Conservation (phyloP, 192 early-diverging fungal species). For the Anaeromyces robustus region DNA sequence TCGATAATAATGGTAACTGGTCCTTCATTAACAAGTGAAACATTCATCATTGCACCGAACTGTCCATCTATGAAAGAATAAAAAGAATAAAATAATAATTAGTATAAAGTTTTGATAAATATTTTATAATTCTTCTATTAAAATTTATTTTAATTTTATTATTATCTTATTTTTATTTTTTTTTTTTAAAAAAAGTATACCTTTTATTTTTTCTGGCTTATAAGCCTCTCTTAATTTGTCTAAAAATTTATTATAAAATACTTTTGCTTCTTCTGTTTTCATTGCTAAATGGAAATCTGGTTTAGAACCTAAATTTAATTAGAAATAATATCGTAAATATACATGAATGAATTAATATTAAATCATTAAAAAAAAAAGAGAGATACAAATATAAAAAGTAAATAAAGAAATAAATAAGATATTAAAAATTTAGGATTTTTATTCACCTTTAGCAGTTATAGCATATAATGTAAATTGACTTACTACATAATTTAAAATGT, state of each 20-base stretch:
- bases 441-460: slow-evolving; percentile 50
- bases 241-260: slow-evolving; percentile 64
- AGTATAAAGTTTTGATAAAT: too few relatives aligned
- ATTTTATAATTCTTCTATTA: too few relatives aligned
- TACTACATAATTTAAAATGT: too few relatives aligned
- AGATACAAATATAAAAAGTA: background rate
- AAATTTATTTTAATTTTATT: too few relatives aligned
- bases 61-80: slow-evolving; percentile 45
- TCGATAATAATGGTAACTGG: slow-evolving; percentile 43
- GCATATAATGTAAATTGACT: slow-evolving; percentile 91
- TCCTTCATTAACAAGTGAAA: slow-evolving; percentile 73
- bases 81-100: too few relatives aligned
- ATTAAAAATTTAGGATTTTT: background rate
- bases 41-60: slow-evolving; percentile 96
- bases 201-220: slow-evolving; percentile 49
- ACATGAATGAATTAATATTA: too few relatives aligned
- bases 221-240: slow-evolving; percentile 44
- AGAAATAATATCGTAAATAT: too few relatives aligned
- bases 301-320: slow-evolving; percentile 36
- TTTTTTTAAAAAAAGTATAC: slow-evolving; percentile 22
- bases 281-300: slow-evolving; percentile 88
- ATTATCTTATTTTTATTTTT: too few relatives aligned
- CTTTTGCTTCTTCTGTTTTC: slow-evolving; percentile 46
- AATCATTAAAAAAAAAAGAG: background rate
- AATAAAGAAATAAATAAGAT: too few relatives aligned